These are phyloP conservation scores for Salix arbutifolia DNA, from an alignment of 345 rosid species.

Conservation along the genomic window DNA sequence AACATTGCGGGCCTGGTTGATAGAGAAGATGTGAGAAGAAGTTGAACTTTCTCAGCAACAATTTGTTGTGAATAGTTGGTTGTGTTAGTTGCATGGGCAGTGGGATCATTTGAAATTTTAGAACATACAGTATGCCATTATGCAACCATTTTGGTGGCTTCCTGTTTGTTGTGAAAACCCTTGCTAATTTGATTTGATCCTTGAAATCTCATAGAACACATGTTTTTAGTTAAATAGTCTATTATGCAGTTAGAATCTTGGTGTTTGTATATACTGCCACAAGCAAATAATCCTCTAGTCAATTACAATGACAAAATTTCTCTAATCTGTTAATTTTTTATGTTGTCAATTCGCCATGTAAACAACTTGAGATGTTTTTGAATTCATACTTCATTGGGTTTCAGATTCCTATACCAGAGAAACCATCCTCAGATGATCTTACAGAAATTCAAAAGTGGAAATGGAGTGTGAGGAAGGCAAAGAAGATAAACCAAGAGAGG, in stretches of 20 bases:
- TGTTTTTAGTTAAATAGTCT: background rate
- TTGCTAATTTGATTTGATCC: background rate
- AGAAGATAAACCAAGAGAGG: conserved; percentile 30
- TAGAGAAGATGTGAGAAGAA: conserved; percentile 24
- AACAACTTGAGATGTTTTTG: background rate
- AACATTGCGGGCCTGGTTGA: conserved; percentile 30
- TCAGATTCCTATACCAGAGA: conserved; percentile 29
- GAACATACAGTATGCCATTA: conserved; percentile 2
- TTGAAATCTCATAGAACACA: background rate
- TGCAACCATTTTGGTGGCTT: background rate
- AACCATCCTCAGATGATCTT: conserved; percentile 24
- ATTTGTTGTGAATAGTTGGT: conserved; percentile 3
- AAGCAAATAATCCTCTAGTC: background rate
- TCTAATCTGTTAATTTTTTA: background rate
- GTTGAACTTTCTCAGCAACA: conserved; percentile 7
- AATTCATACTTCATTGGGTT: background rate
- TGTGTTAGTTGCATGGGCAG: background rate
- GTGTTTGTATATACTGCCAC: background rate
- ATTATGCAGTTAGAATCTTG: background rate
- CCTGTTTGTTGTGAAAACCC: too few relatives aligned
- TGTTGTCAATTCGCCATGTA: background rate
- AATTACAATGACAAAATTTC: background rate
- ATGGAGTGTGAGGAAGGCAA: conserved; percentile 26
- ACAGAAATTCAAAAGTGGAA: conserved; percentile 23
- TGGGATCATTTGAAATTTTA: background rate